Conservation (phyloP, 495 filamentous ascomycete species). For the Neurospora africana region DNA sequence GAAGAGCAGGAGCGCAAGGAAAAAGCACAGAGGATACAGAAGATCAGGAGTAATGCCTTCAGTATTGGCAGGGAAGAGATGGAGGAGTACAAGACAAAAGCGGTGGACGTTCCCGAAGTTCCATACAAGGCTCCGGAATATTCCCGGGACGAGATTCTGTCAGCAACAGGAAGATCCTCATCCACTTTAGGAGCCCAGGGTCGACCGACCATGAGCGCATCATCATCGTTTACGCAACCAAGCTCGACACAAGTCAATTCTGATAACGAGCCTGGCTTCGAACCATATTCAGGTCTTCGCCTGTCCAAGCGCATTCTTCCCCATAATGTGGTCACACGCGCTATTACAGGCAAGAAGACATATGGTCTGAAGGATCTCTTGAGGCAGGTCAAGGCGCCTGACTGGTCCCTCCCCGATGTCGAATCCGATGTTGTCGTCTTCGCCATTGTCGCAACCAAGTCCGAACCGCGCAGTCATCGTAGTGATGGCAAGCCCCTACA, state of each 20-base stretch:
- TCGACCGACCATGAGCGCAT: neutral
- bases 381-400: slow-evolving; percentile 65
- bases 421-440: slow-evolving; percentile 82
- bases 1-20: slow-evolving; percentile 49
- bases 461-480: slow-evolving; percentile 62
- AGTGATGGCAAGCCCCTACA: slow-evolving; percentile 40
- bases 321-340: slow-evolving; percentile 64
- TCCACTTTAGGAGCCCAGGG: neutral
- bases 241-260: neutral
- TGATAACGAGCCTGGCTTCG: slow-evolving; percentile 45
- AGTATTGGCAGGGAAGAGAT: slow-evolving; percentile 54
- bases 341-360: slow-evolving; percentile 62
- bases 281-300: slow-evolving; percentile 76
- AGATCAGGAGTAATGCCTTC: slow-evolving; percentile 60
- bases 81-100: slow-evolving; percentile 52
- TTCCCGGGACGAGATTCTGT: slow-evolving; percentile 55
- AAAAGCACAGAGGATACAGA: slow-evolving; percentile 41
- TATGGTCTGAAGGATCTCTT: slow-evolving; percentile 76
- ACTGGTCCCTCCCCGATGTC: slow-evolving; percentile 75
- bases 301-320: slow-evolving; percentile 80
- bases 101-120: slow-evolving; percentile 42
- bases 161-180: slow-evolving; percentile 5
- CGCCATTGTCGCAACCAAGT: slow-evolving; percentile 78
- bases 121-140: slow-evolving; percentile 41
- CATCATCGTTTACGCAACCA: neutral